These are phyloP conservation scores for Leptomonas pyrrhocoris DNA, from an alignment of 208 protist genomes.

Conservation along the genomic window DNA sequence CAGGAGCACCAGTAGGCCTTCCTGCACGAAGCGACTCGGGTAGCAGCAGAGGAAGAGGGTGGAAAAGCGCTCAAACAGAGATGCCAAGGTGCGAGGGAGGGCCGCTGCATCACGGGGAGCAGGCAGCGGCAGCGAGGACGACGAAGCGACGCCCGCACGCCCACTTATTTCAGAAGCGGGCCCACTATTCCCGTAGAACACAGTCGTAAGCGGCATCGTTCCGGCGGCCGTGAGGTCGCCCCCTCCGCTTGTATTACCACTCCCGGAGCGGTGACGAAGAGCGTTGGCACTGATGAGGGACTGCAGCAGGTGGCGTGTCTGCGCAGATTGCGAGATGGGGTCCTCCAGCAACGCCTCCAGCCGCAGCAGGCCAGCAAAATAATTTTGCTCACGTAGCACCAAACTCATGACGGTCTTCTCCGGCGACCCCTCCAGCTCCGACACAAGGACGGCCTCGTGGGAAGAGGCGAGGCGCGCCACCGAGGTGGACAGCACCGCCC, in stretches of 20 bases:
- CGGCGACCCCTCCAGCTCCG: slow-evolving; percentile 22
- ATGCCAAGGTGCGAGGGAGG: slow-evolving; percentile 6
- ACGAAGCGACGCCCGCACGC: neutral
- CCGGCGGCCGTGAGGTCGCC: neutral
- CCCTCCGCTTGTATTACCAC: no score
- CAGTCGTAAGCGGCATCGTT: slow-evolving; percentile 7
- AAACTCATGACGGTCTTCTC: slow-evolving; percentile 18
- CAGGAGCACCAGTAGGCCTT: slow-evolving; percentile 33
- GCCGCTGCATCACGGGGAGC: neutral
- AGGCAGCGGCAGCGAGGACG: neutral
- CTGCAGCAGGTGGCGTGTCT: slow-evolving; percentile 21
- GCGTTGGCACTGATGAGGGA: slow-evolving; percentile 5
- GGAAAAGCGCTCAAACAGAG: slow-evolving; percentile 29
- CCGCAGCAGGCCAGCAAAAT: slow-evolving; percentile 39
- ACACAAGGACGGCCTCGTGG: slow-evolving; percentile 14
- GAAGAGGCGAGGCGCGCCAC: slow-evolving; percentile 15
- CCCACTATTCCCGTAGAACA: slow-evolving; percentile 12
- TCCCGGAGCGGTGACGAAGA: no score
- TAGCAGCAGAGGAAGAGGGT: slow-evolving; percentile 33
- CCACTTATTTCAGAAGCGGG: neutral
- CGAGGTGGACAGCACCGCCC: slow-evolving; percentile 7
- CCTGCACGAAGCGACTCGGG: slow-evolving; percentile 40
- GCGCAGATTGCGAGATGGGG: slow-evolving; percentile 7
- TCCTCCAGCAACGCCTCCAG: slow-evolving; percentile 35
- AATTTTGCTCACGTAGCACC: slow-evolving; percentile 26